Evolutionary conservation across 306 rosid genomes (phyloP), one percentile per base, ranked within the genome.

Genomic region (Heteromeles arbutifolia): DNA sequence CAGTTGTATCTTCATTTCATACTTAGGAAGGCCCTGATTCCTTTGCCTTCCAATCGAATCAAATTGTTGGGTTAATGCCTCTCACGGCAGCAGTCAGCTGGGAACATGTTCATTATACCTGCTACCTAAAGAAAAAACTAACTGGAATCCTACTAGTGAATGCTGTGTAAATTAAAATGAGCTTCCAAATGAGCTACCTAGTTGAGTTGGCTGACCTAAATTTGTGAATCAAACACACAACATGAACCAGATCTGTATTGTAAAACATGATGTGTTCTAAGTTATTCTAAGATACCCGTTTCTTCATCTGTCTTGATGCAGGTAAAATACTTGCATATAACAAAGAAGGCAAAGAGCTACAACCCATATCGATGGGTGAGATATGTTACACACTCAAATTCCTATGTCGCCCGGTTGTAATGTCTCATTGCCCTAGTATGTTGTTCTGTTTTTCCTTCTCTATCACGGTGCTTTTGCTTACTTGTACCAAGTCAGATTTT

Each of bases 241-340:
- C 62, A 8, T 25, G 59, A 57, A 44, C 26, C 68, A 39, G 26
- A 41, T 28, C 69, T 11, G 32, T 56, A 6, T n/a, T 29, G 8
- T 26, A 31, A 41, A 67, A 22, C 43, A 2, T 1, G 6, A 44
- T 48, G 48, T 37, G 6, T 54, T 74, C 56, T 56, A 37, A 34
- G 45, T 70, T 45, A 58, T 77, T 80, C 58, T 78, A 74, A 64
- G 61, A 81, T 74, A 71, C 69, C 45, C 34, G 18, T 62, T 61
- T 73, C 69, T 44, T 50, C 64, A 18, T 32, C 79, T 77, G 72
- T 69, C 56, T 79, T 63, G 63, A 24, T 73, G 89, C 92, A 95
- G 99, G 98, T 95, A 65, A 95, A 90, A 81, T 95, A 92, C 79
- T 88, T 92, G 89, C 99, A 92, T 78, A 95, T 95, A 79, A 89